phyloP scores from a whole-genome alignment of 495 filamentous ascomycete genomes.

The Penicillium waksmanii region DNA sequence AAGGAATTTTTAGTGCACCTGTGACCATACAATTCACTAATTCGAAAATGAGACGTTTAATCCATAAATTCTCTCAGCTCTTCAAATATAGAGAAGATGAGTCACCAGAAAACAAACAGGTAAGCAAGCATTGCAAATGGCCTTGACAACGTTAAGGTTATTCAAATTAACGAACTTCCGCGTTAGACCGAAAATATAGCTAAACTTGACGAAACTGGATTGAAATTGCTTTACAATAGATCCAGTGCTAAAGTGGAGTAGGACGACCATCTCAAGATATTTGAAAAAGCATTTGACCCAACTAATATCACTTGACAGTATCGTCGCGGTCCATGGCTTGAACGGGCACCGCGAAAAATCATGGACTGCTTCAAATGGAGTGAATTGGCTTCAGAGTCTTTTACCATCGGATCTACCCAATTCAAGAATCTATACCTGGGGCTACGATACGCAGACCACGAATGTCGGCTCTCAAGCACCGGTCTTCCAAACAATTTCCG shows the following conservation, averaged over 20 bases:
- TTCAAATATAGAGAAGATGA: background rate
- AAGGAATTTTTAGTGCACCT: no score
- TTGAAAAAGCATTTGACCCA: no score
- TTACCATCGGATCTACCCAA: conserved; percentile 47
- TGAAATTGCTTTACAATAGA: conserved; percentile 13
- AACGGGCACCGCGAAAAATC: conserved; percentile 32
- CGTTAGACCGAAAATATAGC: background rate
- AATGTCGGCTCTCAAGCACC: conserved; percentile 12
- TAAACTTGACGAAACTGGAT: conserved; percentile 3
- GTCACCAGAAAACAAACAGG: background rate
- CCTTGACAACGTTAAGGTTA: background rate
- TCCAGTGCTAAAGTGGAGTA: conserved; percentile 10
- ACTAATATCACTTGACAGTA: conserved; percentile 6
- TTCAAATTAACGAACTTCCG: background rate
- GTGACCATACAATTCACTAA: background rate
- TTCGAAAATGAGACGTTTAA: background rate
- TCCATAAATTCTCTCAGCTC: background rate
- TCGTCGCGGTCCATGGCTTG: conserved; percentile 36
- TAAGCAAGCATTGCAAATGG: background rate
- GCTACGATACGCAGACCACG: conserved; percentile 44
- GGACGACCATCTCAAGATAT: background rate
- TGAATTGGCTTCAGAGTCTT: conserved; percentile 54
- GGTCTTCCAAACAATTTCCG: conserved; percentile 34
- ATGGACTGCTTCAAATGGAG: conserved; percentile 43
- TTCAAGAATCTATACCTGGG: conserved; percentile 53